Percentiles rank a stretch among this genome's conserved stretches.
Conservation (phyloP, 352 stramenopile genomes). For the Peronospora destructor region DNA sequence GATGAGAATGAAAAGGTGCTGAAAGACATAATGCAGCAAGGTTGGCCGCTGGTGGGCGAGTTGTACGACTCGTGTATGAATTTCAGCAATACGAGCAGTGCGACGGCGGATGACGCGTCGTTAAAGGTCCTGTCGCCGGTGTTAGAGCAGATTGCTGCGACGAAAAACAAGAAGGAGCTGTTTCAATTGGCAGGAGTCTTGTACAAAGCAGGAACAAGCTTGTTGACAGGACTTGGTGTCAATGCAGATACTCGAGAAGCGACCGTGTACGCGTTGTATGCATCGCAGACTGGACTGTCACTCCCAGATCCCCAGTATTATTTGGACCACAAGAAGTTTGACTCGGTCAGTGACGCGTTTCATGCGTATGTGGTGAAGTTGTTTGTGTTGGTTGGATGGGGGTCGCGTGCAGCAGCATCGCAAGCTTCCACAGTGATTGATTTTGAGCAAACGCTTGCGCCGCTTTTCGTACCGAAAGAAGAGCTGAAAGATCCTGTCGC, state of each 20-base stretch:
- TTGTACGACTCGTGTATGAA: constrained; percentile 65
- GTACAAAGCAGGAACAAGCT: constrained; percentile 48
- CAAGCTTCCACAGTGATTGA: constrained; percentile 60
- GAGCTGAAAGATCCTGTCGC: constrained; percentile 79
- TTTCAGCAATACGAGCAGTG: constrained; percentile 39
- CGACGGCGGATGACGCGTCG: constrained; percentile 23
- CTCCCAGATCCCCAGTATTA: constrained; percentile 91
- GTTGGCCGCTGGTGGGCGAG: constrained; percentile 55
- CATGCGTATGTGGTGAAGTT: constrained; percentile 70
- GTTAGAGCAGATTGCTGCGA: constrained; percentile 34
- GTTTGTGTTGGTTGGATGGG: constrained; percentile 56
- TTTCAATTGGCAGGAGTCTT: constrained; percentile 52
- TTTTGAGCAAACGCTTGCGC: constrained; percentile 81
- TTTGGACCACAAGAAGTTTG: constrained; percentile 79
- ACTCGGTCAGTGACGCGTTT: constrained; percentile 63
- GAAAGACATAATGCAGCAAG: constrained; percentile 49
- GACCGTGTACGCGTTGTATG: constrained; percentile 73
- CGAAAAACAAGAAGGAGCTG: constrained; percentile 31
- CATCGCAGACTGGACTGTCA: constrained; percentile 78
- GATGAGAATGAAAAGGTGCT: constrained; percentile 35
- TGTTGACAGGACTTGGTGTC: constrained; percentile 75
- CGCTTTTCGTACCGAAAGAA: constrained; percentile 84
- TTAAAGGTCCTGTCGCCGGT: constrained; percentile 24
- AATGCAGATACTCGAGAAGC: constrained; percentile 79
- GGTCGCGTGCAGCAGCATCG: constrained; percentile 16